Percentiles rank a stretch among this genome's conserved stretches.
Evolutionary conservation across 176 grass and related monocot species (phyloP).

Genomic region (Guadua angustifolia): DNA sequence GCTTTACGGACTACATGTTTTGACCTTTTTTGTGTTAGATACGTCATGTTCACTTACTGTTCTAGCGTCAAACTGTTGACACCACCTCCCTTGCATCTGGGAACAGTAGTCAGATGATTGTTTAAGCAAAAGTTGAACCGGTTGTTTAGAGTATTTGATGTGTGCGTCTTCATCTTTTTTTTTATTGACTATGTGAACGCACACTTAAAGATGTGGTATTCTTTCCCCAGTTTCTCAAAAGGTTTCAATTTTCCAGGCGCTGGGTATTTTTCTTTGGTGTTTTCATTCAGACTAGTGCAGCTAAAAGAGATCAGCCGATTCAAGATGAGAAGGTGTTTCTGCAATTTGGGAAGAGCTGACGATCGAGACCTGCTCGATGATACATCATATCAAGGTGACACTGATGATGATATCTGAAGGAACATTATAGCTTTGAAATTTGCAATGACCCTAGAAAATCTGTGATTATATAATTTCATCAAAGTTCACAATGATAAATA

Average conservation of each 20-base stretch:
- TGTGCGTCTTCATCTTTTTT: neutral
- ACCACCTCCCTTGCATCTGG: neutral
- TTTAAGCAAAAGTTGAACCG: neutral
- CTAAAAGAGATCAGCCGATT: neutral
- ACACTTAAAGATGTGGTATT: neutral
- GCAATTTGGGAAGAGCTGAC: neutral
- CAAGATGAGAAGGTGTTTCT: neutral
- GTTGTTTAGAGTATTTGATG: neutral
- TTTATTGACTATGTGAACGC: neutral
- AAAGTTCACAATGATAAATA: neutral
- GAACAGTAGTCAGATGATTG: neutral
- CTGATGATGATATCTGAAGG: too few relatives aligned
- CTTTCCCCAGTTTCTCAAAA: neutral
- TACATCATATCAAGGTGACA: neutral
- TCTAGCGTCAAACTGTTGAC: neutral
- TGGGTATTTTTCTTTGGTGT: neutral
- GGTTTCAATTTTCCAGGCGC: neutral
- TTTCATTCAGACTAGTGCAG: neutral
- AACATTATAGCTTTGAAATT: too few relatives aligned
- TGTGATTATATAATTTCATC: constrained; percentile 4
- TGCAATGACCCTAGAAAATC: neutral
- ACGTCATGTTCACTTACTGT: neutral
- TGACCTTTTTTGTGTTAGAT: neutral
- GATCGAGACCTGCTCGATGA: neutral
- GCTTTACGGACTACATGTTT: neutral